Evolutionary conservation across 768 basidiomycete species (phyloP), one percentile per base, ranked within the genome.

Genomic region (Lactifluus piperatus): DNA sequence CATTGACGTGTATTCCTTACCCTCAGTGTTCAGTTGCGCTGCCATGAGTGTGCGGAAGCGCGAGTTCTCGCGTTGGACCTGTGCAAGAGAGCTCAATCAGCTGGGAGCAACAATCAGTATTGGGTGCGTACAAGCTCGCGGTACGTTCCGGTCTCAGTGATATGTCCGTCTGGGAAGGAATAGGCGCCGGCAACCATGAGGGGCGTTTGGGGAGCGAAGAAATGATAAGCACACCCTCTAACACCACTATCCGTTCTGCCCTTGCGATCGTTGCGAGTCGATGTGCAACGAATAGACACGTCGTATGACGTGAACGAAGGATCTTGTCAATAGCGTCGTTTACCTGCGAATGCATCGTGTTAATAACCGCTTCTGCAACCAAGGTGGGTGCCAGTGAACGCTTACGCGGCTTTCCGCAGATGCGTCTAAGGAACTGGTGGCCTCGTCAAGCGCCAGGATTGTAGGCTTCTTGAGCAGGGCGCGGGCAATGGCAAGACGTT

Each of bases 291-390:
- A 94, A 86, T 26, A 94, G 69, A 65, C 92, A 93, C 2, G 92
- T 94, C 34, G 91, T 94, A 62, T 88, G 81, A 46, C 86, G 75
- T 45, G 83, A 82, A 54, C 80, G 78, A 47, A 97, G 75, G 60
- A 95, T 93, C 69, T 86, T 88, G 69, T 92, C 91, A 48, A 97
- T 86, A 4, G 93, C 93, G 65, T 92, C 85, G 68, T 97, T 94
- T 36, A 94, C 88, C 84, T 84, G 62, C 14, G 16, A 41, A 44
- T 9, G 6, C 16, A 32, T 13, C 9, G 22, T 32, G 10, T 26
- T n/a, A 27, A 20, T 50, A 22, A 45, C 22, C 16, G 13, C 8
- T 16, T 4, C 13, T 26, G 22, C 39, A 32, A 18, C 27, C 30
- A 5, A 22, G 14, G 47, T 7, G 20, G 37, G 34, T 4, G 5